Evolutionary conservation across 169 alveolate species (phyloP).

Genomic region (Cryptosporidium ryanae): DNA sequence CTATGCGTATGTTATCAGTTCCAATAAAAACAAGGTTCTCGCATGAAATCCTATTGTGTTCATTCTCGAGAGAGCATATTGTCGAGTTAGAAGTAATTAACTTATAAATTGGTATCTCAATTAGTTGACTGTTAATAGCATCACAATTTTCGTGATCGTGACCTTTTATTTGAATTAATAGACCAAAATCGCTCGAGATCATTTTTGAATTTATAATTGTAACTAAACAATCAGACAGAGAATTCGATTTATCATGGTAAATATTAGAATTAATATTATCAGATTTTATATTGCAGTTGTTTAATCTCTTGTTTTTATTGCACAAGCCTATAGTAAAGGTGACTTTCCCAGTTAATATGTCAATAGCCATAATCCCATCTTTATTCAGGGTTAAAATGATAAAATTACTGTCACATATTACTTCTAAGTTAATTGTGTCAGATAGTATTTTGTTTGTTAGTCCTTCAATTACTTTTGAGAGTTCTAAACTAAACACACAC

Average conservation of each 20-base stretch:
- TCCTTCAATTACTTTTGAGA: constrained; percentile 14
- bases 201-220: neutral
- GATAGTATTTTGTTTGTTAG: neutral
- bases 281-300: too few relatives aligned
- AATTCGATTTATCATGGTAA: too few relatives aligned
- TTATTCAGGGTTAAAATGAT: neutral
- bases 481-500: constrained; percentile 26
- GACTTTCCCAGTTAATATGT: constrained; percentile 46
- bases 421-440: neutral
- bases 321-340: neutral
- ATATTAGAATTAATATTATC: too few relatives aligned
- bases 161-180: constrained; percentile 25
- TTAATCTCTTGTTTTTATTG: too few relatives aligned
- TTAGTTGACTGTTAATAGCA: neutral
- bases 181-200: constrained; percentile 29
- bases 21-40: constrained; percentile 60
- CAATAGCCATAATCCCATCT: constrained; percentile 31
- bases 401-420: constrained; percentile 6
- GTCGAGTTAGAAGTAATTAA: constrained; percentile 11
- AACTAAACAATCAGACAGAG: neutral
- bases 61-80: neutral
- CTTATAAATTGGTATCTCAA: constrained; percentile 57
- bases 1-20: constrained; percentile 42
- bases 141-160: neutral
- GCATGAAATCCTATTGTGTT: neutral